Conservation (phyloP, 2,329 filamentous ascomycete genomes). For the Aspergillus sp. region DNA sequence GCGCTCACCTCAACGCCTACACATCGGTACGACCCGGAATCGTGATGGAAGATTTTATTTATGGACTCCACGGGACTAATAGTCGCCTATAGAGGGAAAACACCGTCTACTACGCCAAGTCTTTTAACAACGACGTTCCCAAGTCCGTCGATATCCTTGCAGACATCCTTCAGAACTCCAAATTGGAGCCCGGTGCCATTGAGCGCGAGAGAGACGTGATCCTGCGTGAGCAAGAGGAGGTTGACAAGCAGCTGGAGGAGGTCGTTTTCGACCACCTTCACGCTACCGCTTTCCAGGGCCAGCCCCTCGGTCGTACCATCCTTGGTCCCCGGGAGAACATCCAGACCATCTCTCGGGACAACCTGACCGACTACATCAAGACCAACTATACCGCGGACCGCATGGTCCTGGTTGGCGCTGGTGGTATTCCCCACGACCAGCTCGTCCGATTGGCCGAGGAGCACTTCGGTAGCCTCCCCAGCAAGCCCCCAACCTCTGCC, state of each 20-base stretch:
- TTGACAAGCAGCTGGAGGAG: slow-evolving; percentile 99
- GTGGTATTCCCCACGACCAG: slow-evolving; percentile 86
- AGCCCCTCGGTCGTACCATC: slow-evolving; percentile 95
- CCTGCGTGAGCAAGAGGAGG: slow-evolving; percentile 96
- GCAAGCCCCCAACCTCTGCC: slow-evolving; percentile 64
- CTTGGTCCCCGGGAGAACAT: slow-evolving; percentile 98
- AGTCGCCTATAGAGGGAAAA: slow-evolving; percentile 70
- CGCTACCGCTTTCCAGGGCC: slow-evolving; percentile 93
- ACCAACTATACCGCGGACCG: slow-evolving; percentile 99
- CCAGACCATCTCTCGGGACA: slow-evolving; percentile 82
- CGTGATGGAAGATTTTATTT: slow-evolving; percentile 7
- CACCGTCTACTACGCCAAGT: slow-evolving; percentile 99
- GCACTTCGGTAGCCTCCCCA: slow-evolving; percentile 76
- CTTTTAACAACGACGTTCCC: slow-evolving; percentile 95
- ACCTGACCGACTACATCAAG: slow-evolving; percentile 95
- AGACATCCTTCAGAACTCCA: slow-evolving; percentile 99
- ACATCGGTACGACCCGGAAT: slow-evolving; percentile 67
- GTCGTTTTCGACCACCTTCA: slow-evolving; percentile 99
- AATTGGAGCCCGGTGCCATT: slow-evolving; percentile 85
- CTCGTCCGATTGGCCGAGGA: slow-evolving; percentile 94
- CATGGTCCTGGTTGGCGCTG: slow-evolving; percentile 95
- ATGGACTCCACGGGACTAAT: slow-evolving; percentile 16
- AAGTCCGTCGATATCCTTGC: slow-evolving; percentile 96
- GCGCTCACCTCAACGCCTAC: slow-evolving; percentile 97
- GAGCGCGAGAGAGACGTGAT: slow-evolving; percentile 99